Conservation (phyloP, 2,329 filamentous ascomycete species). For the Coniochaeta sp. region DNA sequence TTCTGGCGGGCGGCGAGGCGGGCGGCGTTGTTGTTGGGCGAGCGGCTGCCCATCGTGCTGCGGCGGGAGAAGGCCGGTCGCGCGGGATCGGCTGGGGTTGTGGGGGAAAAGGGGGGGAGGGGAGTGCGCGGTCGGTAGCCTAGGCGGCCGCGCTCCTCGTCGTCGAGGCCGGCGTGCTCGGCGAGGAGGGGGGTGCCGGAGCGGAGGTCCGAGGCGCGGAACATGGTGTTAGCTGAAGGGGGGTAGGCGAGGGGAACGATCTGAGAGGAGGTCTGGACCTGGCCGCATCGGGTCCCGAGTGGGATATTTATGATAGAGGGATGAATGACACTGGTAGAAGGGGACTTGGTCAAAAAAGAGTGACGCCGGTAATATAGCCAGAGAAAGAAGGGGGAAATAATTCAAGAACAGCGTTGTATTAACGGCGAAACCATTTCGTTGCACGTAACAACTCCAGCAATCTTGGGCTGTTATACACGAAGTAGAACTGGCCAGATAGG, state of each 20-base stretch:
- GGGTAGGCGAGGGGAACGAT: neutral
- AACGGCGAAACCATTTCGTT: neutral
- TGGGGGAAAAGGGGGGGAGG: neutral
- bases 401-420: neutral
- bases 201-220: neutral
- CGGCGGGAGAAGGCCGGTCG: conserved; percentile 40
- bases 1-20: conserved; percentile 65
- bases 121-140: conserved; percentile 2
- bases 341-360: neutral
- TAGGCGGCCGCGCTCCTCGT: conserved; percentile 1
- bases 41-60: conserved; percentile 70
- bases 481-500: too few species aligned
- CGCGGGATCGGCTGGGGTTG: conserved; percentile 10
- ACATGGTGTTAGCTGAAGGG: neutral
- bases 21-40: conserved; percentile 55
- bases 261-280: neutral
- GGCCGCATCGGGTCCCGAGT: neutral
- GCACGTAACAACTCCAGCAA: too few species aligned
- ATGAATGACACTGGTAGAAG: neutral
- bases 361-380: neutral
- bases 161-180: neutral
- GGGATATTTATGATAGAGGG: too few species aligned
- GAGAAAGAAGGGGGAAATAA: neutral
- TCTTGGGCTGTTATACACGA: too few species aligned
- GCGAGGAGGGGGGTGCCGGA: neutral